These are phyloP conservation scores for Russula virescens DNA, from an alignment of 768 basidiomycete genomes.

Conservation along the genomic window DNA sequence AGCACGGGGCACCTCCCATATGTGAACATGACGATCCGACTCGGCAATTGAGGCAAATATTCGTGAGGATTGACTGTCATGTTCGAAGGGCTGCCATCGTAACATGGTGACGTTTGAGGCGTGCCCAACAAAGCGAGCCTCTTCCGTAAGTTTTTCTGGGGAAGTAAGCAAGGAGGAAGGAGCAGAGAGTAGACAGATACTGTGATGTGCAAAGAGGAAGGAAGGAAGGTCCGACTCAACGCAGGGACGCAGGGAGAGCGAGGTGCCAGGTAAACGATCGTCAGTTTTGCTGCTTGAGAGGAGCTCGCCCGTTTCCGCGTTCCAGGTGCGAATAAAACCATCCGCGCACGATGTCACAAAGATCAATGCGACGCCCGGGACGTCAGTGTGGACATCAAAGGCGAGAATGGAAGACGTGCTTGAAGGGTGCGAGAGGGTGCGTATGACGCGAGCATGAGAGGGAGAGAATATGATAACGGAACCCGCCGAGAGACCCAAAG, in stretches of 20 bases:
- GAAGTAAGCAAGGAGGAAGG: slow-evolving; percentile 29
- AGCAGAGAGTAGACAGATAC: slow-evolving; percentile 47
- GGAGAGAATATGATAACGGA: slow-evolving; percentile 57
- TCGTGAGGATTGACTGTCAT: slow-evolving; percentile 35
- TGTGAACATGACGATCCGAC: slow-evolving; percentile 53
- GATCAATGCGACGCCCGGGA: slow-evolving; percentile 29
- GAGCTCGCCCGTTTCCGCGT: slow-evolving; percentile 44
- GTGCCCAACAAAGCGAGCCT: slow-evolving; percentile 59
- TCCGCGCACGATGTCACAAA: slow-evolving; percentile 58
- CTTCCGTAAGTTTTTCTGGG: slow-evolving; percentile 39
- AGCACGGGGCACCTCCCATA: slow-evolving; percentile 50
- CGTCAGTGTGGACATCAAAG: slow-evolving; percentile 34
- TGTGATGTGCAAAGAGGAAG: slow-evolving; percentile 55
- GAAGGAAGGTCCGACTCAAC: slow-evolving; percentile 32
- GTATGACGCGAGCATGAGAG: slow-evolving; percentile 48
- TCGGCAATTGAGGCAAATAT: slow-evolving; percentile 57
- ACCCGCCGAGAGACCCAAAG: slow-evolving; percentile 59
- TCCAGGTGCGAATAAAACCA: slow-evolving; percentile 52
- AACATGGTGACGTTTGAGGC: slow-evolving; percentile 49
- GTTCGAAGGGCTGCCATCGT: slow-evolving; percentile 44
- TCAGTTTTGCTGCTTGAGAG: slow-evolving; percentile 50
- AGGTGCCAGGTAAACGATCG: slow-evolving; percentile 53
- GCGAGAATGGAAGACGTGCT: slow-evolving; percentile 50
- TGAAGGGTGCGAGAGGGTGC: slow-evolving; percentile 49
- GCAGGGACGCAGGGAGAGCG: slow-evolving; percentile 41